Evolutionary conservation across 1,139 yeast species (phyloP).

Genomic region (Zygosaccharomyces sapae): DNA sequence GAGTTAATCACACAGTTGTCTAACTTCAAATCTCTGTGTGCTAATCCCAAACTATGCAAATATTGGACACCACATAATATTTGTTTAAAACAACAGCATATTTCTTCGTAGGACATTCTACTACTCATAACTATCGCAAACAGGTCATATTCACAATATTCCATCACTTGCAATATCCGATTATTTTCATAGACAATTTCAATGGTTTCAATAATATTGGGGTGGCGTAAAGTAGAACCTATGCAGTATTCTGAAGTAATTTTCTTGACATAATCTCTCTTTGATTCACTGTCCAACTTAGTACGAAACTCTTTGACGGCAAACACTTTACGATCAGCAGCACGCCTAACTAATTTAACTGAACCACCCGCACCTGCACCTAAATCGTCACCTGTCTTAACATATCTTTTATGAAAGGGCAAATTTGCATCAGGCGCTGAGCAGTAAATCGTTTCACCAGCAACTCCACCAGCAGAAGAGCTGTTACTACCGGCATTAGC

Average conservation of each 20-base stretch:
- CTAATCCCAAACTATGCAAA: constrained; percentile 80
- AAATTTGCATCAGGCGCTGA: constrained; percentile 34
- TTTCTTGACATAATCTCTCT: constrained; percentile 86
- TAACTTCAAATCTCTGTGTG: constrained; percentile 87
- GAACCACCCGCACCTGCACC: constrained; percentile 98
- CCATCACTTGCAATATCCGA: constrained; percentile 88
- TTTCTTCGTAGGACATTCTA: constrained; percentile 80
- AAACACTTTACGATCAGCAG: constrained; percentile 65
- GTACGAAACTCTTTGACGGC: constrained; percentile 92
- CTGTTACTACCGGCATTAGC: constrained; percentile 19
- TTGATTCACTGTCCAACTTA: constrained; percentile 68
- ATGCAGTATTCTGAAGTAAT: constrained; percentile 95
- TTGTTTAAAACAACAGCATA: constrained; percentile 88
- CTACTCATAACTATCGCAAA: constrained; percentile 96
- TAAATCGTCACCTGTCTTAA: constrained; percentile 76
- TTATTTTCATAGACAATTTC: constrained; percentile 90
- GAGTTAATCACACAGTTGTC: constrained; percentile 89
- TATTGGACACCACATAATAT: constrained; percentile 77
- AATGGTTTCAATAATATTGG: constrained; percentile 84
- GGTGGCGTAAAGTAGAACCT: constrained; percentile 85
- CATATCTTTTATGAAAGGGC: constrained; percentile 70
- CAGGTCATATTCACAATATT: constrained; percentile 87
- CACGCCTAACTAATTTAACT: constrained; percentile 69
- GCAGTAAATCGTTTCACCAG: constrained; percentile 32
- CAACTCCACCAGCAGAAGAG: constrained; percentile 19